Evolutionary conservation across 495 filamentous ascomycete species (phyloP).

Genomic region (Hypoxylon lienhwacheense): DNA sequence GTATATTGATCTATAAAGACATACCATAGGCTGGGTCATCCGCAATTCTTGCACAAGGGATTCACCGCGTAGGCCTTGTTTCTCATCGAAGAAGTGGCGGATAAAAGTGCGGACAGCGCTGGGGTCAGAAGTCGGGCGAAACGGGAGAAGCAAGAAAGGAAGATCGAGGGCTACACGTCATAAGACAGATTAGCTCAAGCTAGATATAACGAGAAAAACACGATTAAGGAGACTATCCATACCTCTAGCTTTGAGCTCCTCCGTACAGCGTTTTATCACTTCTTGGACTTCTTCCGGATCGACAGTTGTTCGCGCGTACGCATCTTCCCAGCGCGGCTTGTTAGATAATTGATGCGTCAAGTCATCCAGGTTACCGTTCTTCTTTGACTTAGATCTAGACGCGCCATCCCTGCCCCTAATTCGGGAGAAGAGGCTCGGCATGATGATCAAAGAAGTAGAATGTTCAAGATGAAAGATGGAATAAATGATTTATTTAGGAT

Average conservation of each 20-base stretch:
- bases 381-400: conserved; percentile 60
- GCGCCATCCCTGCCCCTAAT: conserved; percentile 70
- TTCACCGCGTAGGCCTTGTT: conserved; percentile 62
- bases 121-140: conserved; percentile 87
- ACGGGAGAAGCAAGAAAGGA: conserved; percentile 93
- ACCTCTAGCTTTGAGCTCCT: conserved; percentile 95
- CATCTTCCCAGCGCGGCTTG: conserved; percentile 85
- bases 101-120: conserved; percentile 90
- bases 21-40: conserved; percentile 91
- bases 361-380: conserved; percentile 48
- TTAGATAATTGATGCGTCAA: conserved; percentile 53
- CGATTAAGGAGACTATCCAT: conserved; percentile 49
- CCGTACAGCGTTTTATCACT: conserved; percentile 78
- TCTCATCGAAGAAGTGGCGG: conserved; percentile 81
- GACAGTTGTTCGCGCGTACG: conserved; percentile 83
- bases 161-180: conserved; percentile 72
- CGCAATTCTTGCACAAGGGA: conserved; percentile 81
- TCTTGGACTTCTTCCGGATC: conserved; percentile 90
- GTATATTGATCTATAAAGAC: conserved; percentile 22
- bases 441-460: conserved; percentile 37
- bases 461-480: conserved; percentile 1
- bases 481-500: too few relatives aligned
- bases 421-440: conserved; percentile 71
- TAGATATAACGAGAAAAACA: conserved; percentile 8
- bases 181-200: conserved; percentile 41